These are phyloP conservation scores for Roridomyces roridus DNA, from an alignment of 768 basidiomycete genomes.

Conservation along the genomic window DNA sequence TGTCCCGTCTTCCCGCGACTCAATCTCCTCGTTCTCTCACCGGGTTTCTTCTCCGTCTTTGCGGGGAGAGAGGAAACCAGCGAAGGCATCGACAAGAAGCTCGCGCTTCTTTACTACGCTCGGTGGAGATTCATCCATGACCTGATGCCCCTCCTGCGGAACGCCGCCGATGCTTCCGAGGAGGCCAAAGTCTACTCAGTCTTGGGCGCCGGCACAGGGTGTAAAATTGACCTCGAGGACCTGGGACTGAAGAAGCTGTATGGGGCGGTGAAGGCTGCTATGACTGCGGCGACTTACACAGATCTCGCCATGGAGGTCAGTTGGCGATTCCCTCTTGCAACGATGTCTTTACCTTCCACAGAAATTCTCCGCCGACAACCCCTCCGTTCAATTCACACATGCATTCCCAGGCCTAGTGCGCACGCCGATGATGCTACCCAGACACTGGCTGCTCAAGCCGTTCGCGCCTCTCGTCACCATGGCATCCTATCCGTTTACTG, in stretches of 20 bases:
- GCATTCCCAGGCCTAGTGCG: slow-evolving; percentile 42
- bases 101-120: slow-evolving; percentile 45
- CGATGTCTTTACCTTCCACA: too few relatives aligned
- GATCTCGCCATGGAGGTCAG: slow-evolving; percentile 43
- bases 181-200: slow-evolving; percentile 45
- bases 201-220: slow-evolving; percentile 37
- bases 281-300: slow-evolving; percentile 35
- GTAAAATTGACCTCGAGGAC: slow-evolving; percentile 39
- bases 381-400: slow-evolving; percentile 42
- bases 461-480: slow-evolving; percentile 15
- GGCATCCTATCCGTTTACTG: slow-evolving; percentile 19
- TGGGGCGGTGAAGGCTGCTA: slow-evolving; percentile 28
- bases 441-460: slow-evolving; percentile 16
- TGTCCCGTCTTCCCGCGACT: slow-evolving; percentile 34
- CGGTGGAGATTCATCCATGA: slow-evolving; percentile 46
- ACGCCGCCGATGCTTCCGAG: slow-evolving; percentile 40
- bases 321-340: background rate
- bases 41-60: slow-evolving; percentile 35
- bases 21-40: slow-evolving; percentile 44
- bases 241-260: slow-evolving; percentile 43
- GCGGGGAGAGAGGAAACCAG: slow-evolving; percentile 40
- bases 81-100: slow-evolving; percentile 45
- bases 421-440: slow-evolving; percentile 33
- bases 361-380: slow-evolving; percentile 39
- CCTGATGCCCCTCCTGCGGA: slow-evolving; percentile 39